Evolutionary conservation across 2,329 filamentous ascomycete genomes (phyloP).

Genomic region (Helotiales sp.): DNA sequence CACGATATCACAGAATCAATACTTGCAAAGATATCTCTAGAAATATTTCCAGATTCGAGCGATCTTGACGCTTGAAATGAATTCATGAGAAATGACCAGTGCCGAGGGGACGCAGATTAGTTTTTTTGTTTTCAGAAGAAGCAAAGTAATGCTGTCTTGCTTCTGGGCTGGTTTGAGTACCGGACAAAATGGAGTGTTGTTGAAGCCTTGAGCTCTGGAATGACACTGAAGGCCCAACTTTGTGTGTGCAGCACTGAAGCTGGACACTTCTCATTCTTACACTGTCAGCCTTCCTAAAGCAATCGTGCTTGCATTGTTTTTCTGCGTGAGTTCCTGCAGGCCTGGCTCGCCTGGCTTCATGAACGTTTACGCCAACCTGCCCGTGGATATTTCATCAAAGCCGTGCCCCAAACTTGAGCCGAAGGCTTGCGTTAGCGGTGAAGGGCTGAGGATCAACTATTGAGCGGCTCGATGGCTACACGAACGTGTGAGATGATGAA

Average conservation of each 20-base stretch:
- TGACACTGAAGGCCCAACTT: neutral
- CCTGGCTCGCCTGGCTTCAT: neutral
- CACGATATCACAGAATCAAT: too few relatives aligned
- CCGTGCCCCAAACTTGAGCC: conserved; percentile 3
- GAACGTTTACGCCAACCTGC: neutral
- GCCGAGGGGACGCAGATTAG: too few relatives aligned
- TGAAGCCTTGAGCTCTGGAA: neutral
- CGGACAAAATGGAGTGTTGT: neutral
- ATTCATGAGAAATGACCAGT: neutral
- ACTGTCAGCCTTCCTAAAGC: too few relatives aligned
- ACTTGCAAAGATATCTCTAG: too few relatives aligned
- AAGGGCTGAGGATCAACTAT: conserved; percentile 3
- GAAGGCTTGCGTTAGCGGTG: conserved; percentile 12
- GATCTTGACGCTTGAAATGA: neutral
- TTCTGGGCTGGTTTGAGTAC: neutral
- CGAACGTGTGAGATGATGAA: conserved; percentile 11
- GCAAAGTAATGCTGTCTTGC: neutral
- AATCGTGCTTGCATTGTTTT: neutral
- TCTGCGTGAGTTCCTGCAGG: neutral
- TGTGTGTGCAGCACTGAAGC: too few relatives aligned
- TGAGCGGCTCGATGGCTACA: conserved; percentile 5
- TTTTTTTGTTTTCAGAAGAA: neutral
- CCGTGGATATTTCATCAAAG: conserved; percentile 35
- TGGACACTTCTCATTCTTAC: too few relatives aligned
- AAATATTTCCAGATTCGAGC: too few relatives aligned